phyloP scores from a whole-genome alignment of 257 asterid genomes.

The Solanum pinnatisectum region DNA sequence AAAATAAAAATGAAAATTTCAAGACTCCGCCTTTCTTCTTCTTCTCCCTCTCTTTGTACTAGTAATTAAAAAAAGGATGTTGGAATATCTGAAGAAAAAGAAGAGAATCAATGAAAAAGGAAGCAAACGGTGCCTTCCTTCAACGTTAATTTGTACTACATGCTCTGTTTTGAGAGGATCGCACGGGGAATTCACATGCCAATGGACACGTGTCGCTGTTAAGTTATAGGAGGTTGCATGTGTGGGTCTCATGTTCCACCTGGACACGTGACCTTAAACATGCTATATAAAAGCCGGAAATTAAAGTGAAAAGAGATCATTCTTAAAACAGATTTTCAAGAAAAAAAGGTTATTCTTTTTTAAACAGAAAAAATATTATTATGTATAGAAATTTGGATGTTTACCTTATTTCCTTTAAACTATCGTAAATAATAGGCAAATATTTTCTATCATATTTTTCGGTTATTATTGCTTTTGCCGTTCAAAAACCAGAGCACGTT shows the following conservation, averaged over 20 bases:
- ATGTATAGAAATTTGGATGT: background rate
- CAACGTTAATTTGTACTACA: background rate
- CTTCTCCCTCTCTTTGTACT: background rate
- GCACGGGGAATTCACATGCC: background rate
- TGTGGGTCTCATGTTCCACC: background rate
- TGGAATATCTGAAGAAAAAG: conserved; percentile 3
- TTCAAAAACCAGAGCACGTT: too few relatives aligned
- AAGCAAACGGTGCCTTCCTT: background rate
- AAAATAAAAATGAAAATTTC: background rate
- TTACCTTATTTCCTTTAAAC: background rate
- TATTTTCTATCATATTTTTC: fast-evolving
- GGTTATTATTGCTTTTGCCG: too few relatives aligned
- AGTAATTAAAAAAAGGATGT: background rate
- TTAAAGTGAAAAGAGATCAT: too few relatives aligned
- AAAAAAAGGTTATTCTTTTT: too few relatives aligned
- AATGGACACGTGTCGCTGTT: background rate
- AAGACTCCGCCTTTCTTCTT: background rate
- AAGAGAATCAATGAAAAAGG: background rate
- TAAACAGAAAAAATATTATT: too few relatives aligned
- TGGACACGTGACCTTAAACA: fast-evolving
- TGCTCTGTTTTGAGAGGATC: background rate
- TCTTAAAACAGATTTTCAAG: too few relatives aligned
- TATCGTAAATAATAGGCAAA: too few relatives aligned
- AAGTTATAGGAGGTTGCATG: background rate
- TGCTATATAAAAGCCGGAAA: fast-evolving